phyloP scores from a whole-genome alignment of 768 basidiomycete species.

The Lyophyllum semitale region DNA sequence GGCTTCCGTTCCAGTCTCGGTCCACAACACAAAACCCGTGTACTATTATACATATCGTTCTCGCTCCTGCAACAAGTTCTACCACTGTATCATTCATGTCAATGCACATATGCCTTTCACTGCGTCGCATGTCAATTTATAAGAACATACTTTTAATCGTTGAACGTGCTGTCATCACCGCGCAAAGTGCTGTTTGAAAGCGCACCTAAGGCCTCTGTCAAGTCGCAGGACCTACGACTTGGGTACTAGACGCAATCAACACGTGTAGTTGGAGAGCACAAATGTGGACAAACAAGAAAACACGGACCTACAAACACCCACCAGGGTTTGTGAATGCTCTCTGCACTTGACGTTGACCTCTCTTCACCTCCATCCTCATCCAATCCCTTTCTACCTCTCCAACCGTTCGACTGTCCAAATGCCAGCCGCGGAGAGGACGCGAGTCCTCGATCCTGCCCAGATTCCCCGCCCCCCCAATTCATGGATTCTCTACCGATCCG shows the following conservation, averaged over 20 bases:
- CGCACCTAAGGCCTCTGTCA: too few species aligned
- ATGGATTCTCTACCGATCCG: slow-evolving; percentile 80
- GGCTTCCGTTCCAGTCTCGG: slow-evolving; percentile 36
- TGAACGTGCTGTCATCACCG: too few species aligned
- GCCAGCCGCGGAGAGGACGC: slow-evolving; percentile 12
- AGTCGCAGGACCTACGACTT: neutral
- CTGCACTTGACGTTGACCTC: neutral
- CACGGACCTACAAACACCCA: slow-evolving; percentile 29
- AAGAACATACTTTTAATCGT: too few species aligned
- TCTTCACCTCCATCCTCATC: neutral
- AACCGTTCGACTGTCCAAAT: neutral
- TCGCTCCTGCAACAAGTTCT: slow-evolving; percentile 14
- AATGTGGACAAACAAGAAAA: slow-evolving; percentile 25
- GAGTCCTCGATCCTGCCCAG: slow-evolving; percentile 20
- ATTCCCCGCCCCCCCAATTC: slow-evolving; percentile 77
- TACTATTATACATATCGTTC: slow-evolving; percentile 39
- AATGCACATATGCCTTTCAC: slow-evolving; percentile 6
- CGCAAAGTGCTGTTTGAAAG: too few species aligned
- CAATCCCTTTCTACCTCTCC: neutral
- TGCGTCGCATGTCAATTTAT: neutral
- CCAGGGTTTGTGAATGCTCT: neutral
- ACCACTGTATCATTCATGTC: slow-evolving; percentile 15
- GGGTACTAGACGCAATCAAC: neutral
- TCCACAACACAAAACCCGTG: slow-evolving; percentile 42
- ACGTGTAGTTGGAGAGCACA: slow-evolving; percentile 10